A percentile compares a stretch with the other conserved stretches of the same genome.
Conservation (phyloP, 208 protist genomes). For the Leishmania martiniquensis region DNA sequence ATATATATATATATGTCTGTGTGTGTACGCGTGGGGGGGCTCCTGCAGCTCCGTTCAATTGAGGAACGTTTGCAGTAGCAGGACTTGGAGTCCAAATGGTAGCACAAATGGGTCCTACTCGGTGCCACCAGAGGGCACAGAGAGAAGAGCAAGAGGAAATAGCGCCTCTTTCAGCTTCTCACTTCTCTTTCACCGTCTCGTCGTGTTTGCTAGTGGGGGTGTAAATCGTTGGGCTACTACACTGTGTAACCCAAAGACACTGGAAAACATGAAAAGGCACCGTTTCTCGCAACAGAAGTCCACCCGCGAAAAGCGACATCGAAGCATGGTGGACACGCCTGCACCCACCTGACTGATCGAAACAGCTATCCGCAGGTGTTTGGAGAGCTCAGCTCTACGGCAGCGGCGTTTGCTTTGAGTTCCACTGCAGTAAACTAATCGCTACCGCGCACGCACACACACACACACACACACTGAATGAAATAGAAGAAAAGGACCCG, state of each 20-base stretch:
- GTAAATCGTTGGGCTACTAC: neutral
- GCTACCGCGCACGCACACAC: neutral
- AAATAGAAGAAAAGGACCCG: neutral
- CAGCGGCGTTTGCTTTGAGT: neutral
- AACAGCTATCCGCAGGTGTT: neutral
- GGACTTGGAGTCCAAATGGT: neutral
- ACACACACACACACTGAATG: neutral
- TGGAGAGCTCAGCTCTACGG: neutral
- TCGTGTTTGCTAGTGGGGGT: neutral
- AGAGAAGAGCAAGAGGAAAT: neutral
- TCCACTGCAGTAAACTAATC: neutral
- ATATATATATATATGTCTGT: neutral
- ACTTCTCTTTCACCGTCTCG: neutral
- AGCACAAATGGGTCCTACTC: neutral
- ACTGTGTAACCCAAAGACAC: neutral
- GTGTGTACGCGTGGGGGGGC: neutral
- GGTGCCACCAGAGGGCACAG: neutral
- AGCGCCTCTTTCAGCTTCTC: neutral
- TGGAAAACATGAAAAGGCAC: neutral
- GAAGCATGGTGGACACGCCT: neutral
- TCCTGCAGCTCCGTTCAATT: neutral
- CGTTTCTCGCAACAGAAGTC: neutral
- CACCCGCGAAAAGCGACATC: neutral
- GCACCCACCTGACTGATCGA: neutral
- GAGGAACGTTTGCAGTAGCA: neutral